Conservation (phyloP, 768 basidiomycete species). For the Lentinula boryana region DNA sequence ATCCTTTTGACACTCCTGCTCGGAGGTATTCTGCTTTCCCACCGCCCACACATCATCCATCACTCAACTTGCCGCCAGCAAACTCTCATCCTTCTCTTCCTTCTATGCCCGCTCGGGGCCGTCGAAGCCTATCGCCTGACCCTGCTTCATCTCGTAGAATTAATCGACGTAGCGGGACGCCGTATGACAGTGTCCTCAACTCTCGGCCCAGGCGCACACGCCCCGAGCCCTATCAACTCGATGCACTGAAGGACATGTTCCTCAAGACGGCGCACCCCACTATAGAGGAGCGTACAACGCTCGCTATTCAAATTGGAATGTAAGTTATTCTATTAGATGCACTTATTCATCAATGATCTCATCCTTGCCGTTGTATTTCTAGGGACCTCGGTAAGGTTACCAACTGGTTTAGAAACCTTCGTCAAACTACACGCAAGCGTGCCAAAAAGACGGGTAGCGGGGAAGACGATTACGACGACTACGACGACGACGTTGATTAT, state of each 20-base stretch:
- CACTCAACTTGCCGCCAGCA: slow-evolving; percentile 18
- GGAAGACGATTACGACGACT: slow-evolving; percentile 42
- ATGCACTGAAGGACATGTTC: slow-evolving; percentile 66
- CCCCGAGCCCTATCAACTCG: slow-evolving; percentile 74
- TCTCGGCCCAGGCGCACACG: slow-evolving; percentile 65
- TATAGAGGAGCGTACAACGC: slow-evolving; percentile 70
- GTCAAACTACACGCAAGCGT: slow-evolving; percentile 75
- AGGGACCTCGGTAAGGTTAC: slow-evolving; percentile 83
- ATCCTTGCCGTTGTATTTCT: slow-evolving; percentile 13
- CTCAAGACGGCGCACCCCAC: slow-evolving; percentile 65
- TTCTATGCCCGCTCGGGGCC: neutral
- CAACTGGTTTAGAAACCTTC: slow-evolving; percentile 84
- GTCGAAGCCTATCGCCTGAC: slow-evolving; percentile 9
- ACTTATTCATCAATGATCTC: slow-evolving; percentile 10
- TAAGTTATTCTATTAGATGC: slow-evolving; percentile 25
- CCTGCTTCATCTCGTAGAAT: slow-evolving; percentile 31
- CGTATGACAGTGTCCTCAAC: slow-evolving; percentile 35
- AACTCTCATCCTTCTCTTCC: slow-evolving; percentile 14
- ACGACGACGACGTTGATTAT: slow-evolving; percentile 9
- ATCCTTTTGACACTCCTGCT: slow-evolving; percentile 18
- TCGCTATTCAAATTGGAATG: slow-evolving; percentile 78
- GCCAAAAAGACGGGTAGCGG: slow-evolving; percentile 40
- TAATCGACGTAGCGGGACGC: slow-evolving; percentile 30
- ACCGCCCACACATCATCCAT: slow-evolving; percentile 26
- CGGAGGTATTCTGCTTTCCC: slow-evolving; percentile 41